Conservation (phyloP, 2,329 filamentous ascomycete species). For the Colletotrichum brevisporum region DNA sequence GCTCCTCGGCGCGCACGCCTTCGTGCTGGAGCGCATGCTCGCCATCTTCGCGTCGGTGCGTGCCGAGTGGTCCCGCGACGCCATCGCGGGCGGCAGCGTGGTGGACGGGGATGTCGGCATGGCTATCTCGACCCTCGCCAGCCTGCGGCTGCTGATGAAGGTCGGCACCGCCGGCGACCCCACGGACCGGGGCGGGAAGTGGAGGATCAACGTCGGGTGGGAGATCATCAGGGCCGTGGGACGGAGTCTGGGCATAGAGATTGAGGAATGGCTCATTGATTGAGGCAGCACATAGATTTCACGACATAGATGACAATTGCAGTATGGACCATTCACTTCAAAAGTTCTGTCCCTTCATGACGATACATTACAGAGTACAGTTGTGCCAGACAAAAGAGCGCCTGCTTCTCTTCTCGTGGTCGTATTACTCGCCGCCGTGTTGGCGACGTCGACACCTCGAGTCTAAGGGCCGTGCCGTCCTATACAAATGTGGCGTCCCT, state of each 20-base stretch:
- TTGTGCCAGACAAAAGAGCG: slow-evolving; percentile 4
- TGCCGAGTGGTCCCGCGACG: slow-evolving; percentile 63
- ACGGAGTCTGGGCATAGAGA: slow-evolving; percentile 81
- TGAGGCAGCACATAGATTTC: slow-evolving; percentile 49
- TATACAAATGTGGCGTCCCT: background rate
- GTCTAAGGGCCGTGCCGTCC: background rate
- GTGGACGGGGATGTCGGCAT: slow-evolving; percentile 71
- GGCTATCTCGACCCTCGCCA: slow-evolving; percentile 80
- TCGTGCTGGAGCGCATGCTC: slow-evolving; percentile 83
- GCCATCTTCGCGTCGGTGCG: slow-evolving; percentile 81
- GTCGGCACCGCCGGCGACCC: slow-evolving; percentile 74
- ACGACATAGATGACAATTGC: slow-evolving; percentile 3
- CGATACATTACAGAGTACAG: background rate
- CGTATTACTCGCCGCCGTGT: background rate
- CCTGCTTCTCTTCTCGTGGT: background rate
- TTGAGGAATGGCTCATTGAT: slow-evolving; percentile 82
- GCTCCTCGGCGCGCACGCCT: slow-evolving; percentile 82
- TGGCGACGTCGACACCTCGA: background rate
- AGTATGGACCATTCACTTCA: background rate
- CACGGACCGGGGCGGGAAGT: slow-evolving; percentile 79
- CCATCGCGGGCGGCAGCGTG: slow-evolving; percentile 49
- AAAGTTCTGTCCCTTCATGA: background rate
- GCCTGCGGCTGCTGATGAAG: slow-evolving; percentile 76
- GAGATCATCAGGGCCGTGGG: slow-evolving; percentile 80
- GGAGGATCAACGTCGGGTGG: slow-evolving; percentile 85